Evolutionary conservation across 257 asterid species (phyloP), one percentile per base, ranked within the genome.

Genomic region (Salvia splendens): DNA sequence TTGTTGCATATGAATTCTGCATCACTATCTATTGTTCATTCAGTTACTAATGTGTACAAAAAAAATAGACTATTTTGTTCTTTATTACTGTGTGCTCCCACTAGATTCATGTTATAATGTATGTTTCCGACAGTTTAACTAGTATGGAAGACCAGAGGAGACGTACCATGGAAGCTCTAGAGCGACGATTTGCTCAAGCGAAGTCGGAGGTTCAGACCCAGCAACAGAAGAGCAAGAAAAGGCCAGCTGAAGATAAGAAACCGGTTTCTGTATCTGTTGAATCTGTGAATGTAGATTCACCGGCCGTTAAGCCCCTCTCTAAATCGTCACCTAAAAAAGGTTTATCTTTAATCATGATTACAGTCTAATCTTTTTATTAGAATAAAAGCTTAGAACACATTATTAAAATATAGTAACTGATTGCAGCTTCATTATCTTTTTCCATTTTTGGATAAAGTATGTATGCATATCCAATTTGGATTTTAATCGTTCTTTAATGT

Each of bases 131-230:
- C 30, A 24, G 30, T 24, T 24, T 24, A 24, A 24, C 30, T 24
- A 24, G 30, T 2, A 24, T 24, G 30, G 30, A 84, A 15, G 87
- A 83, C 11, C 96, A 87, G 71, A 83, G 67, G 80, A 92, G 75
- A 68, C 81, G 95, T 62, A 77, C 96, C 2, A n/a, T 79, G 70
- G 98, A 89, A 45, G 98, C 98, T 43, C 60, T 93, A 48, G 90
- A 83, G 64, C 30, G 2, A 1, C 30, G 30, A 1, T 24, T 24
- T 24, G 30, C 30, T 24, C 30, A 24, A 24, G 30, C 30, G 30
- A 24, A 24, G 30, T 24, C 30, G 30, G 30, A 84, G 62, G 67
- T 75, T 75, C 80, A 75, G 24, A 45, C 69, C 8, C 86, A 74
- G 56, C 81, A 83, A 55, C 80, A 80, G 65, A 81, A 79, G 73